Conservation (phyloP, 2,329 filamentous ascomycete species). For the Penicillium sp. region DNA sequence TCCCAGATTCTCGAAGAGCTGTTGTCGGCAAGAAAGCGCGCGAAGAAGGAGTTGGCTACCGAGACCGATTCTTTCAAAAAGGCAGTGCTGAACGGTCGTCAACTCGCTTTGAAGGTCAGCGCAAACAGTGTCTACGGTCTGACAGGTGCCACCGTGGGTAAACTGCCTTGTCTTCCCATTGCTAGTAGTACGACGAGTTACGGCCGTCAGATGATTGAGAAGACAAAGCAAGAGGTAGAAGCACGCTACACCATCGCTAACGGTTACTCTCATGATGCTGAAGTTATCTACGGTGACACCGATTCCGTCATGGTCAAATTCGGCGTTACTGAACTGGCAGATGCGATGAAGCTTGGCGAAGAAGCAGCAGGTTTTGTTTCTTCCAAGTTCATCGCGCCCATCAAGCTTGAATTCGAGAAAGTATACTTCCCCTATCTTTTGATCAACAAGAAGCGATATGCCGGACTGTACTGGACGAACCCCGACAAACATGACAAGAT, state of each 20-base stretch:
- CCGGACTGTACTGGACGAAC: conserved; percentile 95
- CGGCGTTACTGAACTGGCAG: conserved; percentile 77
- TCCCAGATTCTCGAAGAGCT: conserved; percentile 96
- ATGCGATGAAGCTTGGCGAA: conserved; percentile 92
- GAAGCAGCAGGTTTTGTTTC: conserved; percentile 89
- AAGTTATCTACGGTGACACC: conserved; percentile 98
- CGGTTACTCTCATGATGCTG: conserved; percentile 88
- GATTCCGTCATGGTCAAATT: conserved; percentile 99
- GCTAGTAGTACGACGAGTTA: conserved; percentile 97
- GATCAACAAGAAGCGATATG: conserved; percentile 99
- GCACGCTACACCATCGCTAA: conserved; percentile 85
- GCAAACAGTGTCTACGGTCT: conserved; percentile 98
- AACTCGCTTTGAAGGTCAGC: conserved; percentile 91
- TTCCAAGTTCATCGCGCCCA: conserved; percentile 88
- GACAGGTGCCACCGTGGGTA: conserved; percentile 92
- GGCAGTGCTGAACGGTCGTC: conserved; percentile 94
- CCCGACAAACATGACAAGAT: conserved; percentile 97
- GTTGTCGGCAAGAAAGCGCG: conserved; percentile 85
- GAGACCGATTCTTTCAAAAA: conserved; percentile 98
- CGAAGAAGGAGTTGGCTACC: conserved; percentile 81
- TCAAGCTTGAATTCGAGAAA: conserved; percentile 99
- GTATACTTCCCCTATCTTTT: conserved; percentile 97
- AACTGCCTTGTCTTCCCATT: conserved; percentile 90
- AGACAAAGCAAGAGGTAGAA: conserved; percentile 94
- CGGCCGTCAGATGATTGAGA: conserved; percentile 98